Conservation (phyloP, 129 eudicot species). For the Tagetes patula region DNA sequence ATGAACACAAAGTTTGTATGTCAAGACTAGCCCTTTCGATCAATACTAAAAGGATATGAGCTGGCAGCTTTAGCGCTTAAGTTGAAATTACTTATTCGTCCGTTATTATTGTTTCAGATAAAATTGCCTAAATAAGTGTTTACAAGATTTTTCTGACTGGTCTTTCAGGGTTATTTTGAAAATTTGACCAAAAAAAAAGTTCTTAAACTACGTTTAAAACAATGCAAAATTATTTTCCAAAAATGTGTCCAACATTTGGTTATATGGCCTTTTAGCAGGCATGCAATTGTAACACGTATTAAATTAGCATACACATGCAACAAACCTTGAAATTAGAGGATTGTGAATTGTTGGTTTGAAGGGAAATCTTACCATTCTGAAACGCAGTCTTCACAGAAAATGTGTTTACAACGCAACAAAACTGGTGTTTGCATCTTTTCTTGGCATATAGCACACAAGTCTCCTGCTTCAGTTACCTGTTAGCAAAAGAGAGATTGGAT, state of each 20-base stretch:
- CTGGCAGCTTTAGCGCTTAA: no score
- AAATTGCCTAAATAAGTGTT: background rate
- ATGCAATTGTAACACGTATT: background rate
- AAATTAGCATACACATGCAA: background rate
- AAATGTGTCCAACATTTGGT: background rate
- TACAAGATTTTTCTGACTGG: background rate
- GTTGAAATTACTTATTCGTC: no score
- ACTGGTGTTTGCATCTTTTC: conserved; percentile 81
- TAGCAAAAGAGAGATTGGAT: conserved; percentile 12
- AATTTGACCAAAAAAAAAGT: background rate
- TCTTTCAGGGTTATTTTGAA: background rate
- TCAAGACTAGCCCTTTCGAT: no score
- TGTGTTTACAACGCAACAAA: conserved; percentile 73
- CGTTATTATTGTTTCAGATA: background rate
- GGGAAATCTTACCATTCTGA: conserved; percentile 72
- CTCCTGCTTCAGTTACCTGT: conserved; percentile 79
- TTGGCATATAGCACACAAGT: conserved; percentile 82
- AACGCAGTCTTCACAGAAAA: conserved; percentile 84
- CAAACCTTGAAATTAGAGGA: background rate
- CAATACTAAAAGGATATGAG: no score
- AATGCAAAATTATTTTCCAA: background rate
- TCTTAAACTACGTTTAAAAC: background rate
- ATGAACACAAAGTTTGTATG: no score
- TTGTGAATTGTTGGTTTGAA: conserved; percentile 16
- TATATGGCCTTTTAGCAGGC: background rate